These are phyloP conservation scores for Allomyces javanicus DNA, from an alignment of 192 early-diverging fungal genomes.

Conservation along the genomic window DNA sequence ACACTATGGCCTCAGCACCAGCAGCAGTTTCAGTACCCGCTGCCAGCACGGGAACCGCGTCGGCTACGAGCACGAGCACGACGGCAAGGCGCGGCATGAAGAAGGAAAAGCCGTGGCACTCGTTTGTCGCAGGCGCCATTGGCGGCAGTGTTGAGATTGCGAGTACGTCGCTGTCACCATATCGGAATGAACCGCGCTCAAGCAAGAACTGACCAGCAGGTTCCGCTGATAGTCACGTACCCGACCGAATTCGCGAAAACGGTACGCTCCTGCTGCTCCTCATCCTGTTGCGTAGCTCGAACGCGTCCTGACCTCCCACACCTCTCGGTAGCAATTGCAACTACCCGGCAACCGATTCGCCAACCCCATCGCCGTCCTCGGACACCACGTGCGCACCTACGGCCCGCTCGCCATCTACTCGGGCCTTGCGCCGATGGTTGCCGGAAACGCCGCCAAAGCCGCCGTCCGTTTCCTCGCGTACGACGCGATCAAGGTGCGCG, in stretches of 20 bases:
- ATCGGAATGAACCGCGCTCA: neutral
- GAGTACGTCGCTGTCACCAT: neutral
- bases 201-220: neutral
- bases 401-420: conserved; percentile 64
- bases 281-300: too few relatives aligned
- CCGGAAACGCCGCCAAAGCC: conserved; percentile 81
- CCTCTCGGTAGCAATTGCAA: neutral
- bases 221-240: neutral
- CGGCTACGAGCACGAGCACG: too few relatives aligned
- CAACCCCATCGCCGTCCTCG: conserved; percentile 52
- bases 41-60: too few relatives aligned
- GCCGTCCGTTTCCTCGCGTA: conserved; percentile 84
- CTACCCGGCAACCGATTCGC: neutral
- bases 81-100: neutral
- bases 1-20: too few relatives aligned
- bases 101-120: neutral
- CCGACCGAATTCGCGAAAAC: neutral
- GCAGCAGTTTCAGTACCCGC: too few relatives aligned
- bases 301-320: too few relatives aligned
- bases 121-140: neutral
- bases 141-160: neutral
- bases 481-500: conserved; percentile 53
- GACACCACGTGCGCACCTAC: conserved; percentile 43
- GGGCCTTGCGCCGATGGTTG: conserved; percentile 72
- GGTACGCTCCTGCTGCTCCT: too few relatives aligned